Conservation (phyloP, 2,329 filamentous ascomycete species). For the Monilinia aucupariae region DNA sequence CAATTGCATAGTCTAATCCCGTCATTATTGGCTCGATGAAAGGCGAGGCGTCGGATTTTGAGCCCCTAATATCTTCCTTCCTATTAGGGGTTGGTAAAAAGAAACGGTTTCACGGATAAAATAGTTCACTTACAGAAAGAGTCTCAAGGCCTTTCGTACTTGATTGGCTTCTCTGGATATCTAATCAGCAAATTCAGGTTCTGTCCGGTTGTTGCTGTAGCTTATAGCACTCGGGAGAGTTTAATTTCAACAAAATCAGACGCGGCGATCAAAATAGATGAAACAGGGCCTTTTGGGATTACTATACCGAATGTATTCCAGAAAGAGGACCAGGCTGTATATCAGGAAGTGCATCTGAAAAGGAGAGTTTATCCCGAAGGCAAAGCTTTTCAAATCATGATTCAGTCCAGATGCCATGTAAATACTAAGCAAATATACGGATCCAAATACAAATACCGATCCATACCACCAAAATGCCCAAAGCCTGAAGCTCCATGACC, state of each 20-base stretch:
- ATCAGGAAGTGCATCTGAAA: background rate
- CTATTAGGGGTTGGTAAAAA: background rate
- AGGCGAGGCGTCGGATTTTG: background rate
- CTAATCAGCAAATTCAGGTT: background rate
- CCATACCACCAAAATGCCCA: background rate
- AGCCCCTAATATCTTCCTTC: background rate
- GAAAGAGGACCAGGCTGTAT: background rate
- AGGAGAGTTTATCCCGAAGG: background rate
- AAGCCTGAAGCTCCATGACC: background rate
- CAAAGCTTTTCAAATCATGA: background rate
- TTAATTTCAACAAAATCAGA: background rate
- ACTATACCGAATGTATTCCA: background rate
- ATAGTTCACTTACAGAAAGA: background rate
- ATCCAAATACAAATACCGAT: background rate
- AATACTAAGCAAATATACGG: background rate
- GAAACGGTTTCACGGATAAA: background rate
- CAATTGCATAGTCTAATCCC: background rate
- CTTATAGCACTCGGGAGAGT: too few species aligned
- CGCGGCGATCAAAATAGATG: background rate
- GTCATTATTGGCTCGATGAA: background rate
- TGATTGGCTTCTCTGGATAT: background rate
- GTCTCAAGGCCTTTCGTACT: background rate
- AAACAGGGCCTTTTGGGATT: background rate
- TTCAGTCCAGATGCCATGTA: background rate
- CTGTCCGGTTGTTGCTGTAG: background rate